phyloP scores from a whole-genome alignment of 169 alveolate genomes.

The Eimeria brunetti region DNA sequence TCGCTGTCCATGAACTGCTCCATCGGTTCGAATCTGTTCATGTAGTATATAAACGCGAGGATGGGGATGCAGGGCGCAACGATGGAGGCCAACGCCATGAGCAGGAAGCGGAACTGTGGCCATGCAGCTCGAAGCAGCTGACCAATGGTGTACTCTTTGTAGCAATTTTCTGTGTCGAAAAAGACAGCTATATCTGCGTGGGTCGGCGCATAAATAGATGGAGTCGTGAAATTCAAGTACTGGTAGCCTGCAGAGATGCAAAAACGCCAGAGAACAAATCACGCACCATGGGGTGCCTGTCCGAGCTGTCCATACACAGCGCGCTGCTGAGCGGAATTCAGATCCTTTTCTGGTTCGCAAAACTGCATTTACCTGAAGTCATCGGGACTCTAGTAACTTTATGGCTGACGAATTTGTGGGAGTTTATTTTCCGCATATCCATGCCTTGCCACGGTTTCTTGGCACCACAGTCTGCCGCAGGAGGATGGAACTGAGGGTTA shows the following conservation, averaged over 20 bases:
- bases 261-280: neutral
- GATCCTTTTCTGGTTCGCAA: neutral
- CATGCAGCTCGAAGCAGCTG: conserved; percentile 15
- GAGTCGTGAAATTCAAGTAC: conserved; percentile 30
- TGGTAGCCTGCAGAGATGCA: conserved; percentile 44
- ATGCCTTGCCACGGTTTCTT: conserved; percentile 64
- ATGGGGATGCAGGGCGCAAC: conserved; percentile 12
- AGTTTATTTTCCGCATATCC: conserved; percentile 75
- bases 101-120: conserved; percentile 53
- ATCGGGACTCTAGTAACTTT: conserved; percentile 40
- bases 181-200: conserved; percentile 70
- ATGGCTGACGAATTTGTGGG: conserved; percentile 47
- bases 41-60: conserved; percentile 25
- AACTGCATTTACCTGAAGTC: conserved; percentile 27
- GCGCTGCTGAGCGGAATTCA: neutral
- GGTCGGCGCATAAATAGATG: conserved; percentile 61
- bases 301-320: neutral
- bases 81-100: conserved; percentile 20
- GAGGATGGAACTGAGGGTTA: conserved; percentile 55
- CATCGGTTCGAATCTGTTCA: conserved; percentile 60
- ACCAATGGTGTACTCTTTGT: conserved; percentile 13
- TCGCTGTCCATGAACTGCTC: conserved; percentile 69
- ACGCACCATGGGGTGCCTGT: neutral
- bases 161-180: conserved; percentile 59
- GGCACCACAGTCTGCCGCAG: conserved; percentile 49